Percentiles rank a stretch among this genome's conserved stretches.
Conservation (phyloP, 129 eudicot genomes). For the Ambrosia trifida region DNA sequence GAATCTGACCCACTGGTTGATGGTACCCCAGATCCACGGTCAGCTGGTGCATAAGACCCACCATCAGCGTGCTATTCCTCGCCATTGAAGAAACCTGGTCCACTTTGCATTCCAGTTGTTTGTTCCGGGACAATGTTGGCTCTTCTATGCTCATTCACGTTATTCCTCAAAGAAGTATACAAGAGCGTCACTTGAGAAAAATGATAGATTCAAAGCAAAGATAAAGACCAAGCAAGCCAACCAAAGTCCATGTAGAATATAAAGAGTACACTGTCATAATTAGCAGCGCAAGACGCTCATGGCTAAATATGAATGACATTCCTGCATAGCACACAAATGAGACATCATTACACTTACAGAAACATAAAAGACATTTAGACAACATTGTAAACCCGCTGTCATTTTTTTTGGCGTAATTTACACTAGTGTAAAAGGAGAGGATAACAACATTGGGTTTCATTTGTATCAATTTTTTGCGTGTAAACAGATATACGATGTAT, state of each 20-base stretch:
- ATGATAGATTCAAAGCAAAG: constrained; percentile 66
- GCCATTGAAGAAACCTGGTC: constrained; percentile 47
- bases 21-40: constrained; percentile 71
- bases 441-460: too few species aligned
- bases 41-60: constrained; percentile 53
- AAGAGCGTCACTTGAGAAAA: constrained; percentile 84
- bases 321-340: constrained; percentile 55
- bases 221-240: constrained; percentile 84
- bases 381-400: constrained; percentile 11
- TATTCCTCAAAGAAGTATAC: constrained; percentile 59
- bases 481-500: too few species aligned
- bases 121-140: constrained; percentile 51
- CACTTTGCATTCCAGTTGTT: constrained; percentile 57
- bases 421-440: too few species aligned
- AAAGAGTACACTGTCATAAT: constrained; percentile 66
- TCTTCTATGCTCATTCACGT: constrained; percentile 55
- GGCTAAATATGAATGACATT: constrained; percentile 51
- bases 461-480: too few species aligned
- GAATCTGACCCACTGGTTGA: constrained; percentile 92
- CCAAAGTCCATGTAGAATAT: constrained; percentile 82
- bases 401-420: too few species aligned
- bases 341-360: constrained; percentile 31
- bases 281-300: constrained; percentile 67
- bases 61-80: constrained; percentile 49
- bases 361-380: background rate